Conservation (phyloP, 2,329 filamentous ascomycete genomes). For the Penicillium sp. region DNA sequence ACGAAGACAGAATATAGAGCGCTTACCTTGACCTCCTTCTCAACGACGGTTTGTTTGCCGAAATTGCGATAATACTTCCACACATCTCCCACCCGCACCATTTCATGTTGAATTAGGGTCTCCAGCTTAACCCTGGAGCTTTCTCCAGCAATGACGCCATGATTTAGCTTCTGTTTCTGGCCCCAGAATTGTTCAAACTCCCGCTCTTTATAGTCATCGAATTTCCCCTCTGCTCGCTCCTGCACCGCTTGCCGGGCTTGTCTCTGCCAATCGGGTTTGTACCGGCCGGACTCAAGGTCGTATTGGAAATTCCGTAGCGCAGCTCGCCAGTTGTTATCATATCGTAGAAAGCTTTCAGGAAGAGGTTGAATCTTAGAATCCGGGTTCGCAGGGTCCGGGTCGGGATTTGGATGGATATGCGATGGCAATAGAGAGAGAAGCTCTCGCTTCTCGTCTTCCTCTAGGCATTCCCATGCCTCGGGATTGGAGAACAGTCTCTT, state of each 20-base stretch:
- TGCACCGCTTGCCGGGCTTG: slow-evolving; percentile 52
- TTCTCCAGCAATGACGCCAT: slow-evolving; percentile 36
- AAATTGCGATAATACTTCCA: slow-evolving; percentile 36
- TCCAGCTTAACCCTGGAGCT: slow-evolving; percentile 38
- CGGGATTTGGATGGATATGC: slow-evolving; percentile 35
- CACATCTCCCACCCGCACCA: slow-evolving; percentile 38
- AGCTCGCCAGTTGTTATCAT: slow-evolving; percentile 49
- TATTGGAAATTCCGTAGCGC: slow-evolving; percentile 53
- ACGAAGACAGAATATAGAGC: not conserved
- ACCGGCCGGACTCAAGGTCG: slow-evolving; percentile 53
- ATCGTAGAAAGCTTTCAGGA: slow-evolving; percentile 38
- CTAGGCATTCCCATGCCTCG: slow-evolving; percentile 39
- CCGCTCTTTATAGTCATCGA: slow-evolving; percentile 53
- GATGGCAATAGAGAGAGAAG: slow-evolving; percentile 39
- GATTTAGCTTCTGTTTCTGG: slow-evolving; percentile 45
- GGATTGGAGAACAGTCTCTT: slow-evolving; percentile 40
- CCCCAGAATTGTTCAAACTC: slow-evolving; percentile 58
- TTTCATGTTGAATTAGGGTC: slow-evolving; percentile 31
- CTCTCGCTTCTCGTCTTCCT: slow-evolving; percentile 39
- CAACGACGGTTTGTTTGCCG: slow-evolving; percentile 30
- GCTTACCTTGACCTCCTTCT: slow-evolving; percentile 42
- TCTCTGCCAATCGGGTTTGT: slow-evolving; percentile 55
- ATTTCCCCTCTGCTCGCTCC: slow-evolving; percentile 51
- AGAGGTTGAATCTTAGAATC: slow-evolving; percentile 35
- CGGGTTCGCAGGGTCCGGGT: slow-evolving; percentile 25